A percentile compares a stretch with the other conserved stretches of the same genome.
Evolutionary conservation across 2,329 filamentous ascomycete genomes (phyloP).

Genomic region (Blumeria hordei): DNA sequence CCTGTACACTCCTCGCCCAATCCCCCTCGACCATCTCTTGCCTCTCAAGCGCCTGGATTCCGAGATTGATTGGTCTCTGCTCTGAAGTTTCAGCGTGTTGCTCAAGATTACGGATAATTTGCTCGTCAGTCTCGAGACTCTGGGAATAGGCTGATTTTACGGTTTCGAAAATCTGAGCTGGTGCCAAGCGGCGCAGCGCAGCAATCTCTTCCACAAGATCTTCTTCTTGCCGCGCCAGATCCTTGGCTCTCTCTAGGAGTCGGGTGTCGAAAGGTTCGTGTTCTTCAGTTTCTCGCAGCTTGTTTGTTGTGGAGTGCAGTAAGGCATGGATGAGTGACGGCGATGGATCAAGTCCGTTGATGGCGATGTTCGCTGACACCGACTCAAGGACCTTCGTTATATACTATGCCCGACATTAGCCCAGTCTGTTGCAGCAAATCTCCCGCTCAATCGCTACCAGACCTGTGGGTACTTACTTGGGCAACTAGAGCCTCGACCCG

Average conservation of each 20-base stretch:
- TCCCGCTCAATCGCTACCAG: no score
- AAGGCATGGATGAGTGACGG: slow-evolving; percentile 15
- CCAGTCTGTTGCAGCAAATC: no score
- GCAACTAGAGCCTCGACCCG: slow-evolving; percentile 35
- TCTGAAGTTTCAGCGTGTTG: slow-evolving; percentile 6
- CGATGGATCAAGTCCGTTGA: slow-evolving; percentile 29
- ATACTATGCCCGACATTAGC: slow-evolving; percentile 21
- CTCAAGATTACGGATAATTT: slow-evolving; percentile 3
- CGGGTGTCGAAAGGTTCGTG: slow-evolving; percentile 37
- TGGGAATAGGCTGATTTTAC: slow-evolving; percentile 8
- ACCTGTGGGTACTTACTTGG: slow-evolving; percentile 20
- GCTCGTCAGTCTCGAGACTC: slow-evolving; percentile 8
- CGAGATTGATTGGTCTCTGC: slow-evolving; percentile 9
- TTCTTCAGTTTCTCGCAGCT: slow-evolving; percentile 15
- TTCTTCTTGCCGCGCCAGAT: slow-evolving; percentile 36
- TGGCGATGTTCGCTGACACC: slow-evolving; percentile 32
- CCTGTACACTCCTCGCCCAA: slow-evolving; percentile 24
- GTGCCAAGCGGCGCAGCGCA: slow-evolving; percentile 12
- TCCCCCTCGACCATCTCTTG: slow-evolving; percentile 22
- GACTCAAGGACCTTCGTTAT: slow-evolving; percentile 34
- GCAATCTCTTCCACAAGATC: slow-evolving; percentile 40
- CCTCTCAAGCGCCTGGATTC: slow-evolving; percentile 19
- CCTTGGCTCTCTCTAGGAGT: slow-evolving; percentile 32
- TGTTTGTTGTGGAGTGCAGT: slow-evolving; percentile 11
- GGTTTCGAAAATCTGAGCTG: slow-evolving; percentile 5